Percentiles rank a stretch among this genome's conserved stretches.
These are phyloP conservation scores for Fusarium tanahbumbuense DNA, from an alignment of 2,329 filamentous ascomycete species.

Conservation along the genomic window DNA sequence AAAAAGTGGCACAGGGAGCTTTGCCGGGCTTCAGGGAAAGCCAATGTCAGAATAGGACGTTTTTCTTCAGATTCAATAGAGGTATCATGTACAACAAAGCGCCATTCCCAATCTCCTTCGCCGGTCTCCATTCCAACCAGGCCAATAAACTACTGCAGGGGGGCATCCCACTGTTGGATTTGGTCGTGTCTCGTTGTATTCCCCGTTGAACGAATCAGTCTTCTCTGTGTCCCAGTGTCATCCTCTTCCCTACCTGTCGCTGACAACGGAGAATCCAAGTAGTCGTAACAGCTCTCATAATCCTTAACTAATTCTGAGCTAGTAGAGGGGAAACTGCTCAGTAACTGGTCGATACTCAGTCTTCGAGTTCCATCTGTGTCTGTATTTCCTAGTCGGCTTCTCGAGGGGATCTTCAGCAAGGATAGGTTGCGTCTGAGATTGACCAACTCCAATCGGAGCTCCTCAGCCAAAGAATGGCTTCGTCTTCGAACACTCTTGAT, in stretches of 20 bases:
- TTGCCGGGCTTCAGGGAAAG: slow-evolving; percentile 40
- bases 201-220: slow-evolving; percentile 17
- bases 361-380: slow-evolving; percentile 9
- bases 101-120: slow-evolving; percentile 18
- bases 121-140: background rate
- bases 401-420: slow-evolving; percentile 16
- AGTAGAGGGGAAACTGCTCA: slow-evolving; percentile 23
- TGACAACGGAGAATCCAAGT: slow-evolving; percentile 37
- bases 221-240: slow-evolving; percentile 23
- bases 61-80: slow-evolving; percentile 48
- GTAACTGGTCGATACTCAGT: slow-evolving; percentile 37
- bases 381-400: slow-evolving; percentile 1
- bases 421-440: slow-evolving; percentile 39
- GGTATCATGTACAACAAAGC: slow-evolving; percentile 52
- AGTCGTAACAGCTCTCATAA: slow-evolving; percentile 36
- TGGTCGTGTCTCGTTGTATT: slow-evolving; percentile 26
- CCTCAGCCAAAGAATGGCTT: slow-evolving; percentile 44
- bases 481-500: slow-evolving; percentile 43
- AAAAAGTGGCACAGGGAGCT: slow-evolving; percentile 35
- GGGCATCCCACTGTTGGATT: slow-evolving; percentile 22
- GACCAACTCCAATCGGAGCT: slow-evolving; percentile 42
- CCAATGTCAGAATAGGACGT: slow-evolving; percentile 45
- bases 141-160: slow-evolving; percentile 6
- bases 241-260: slow-evolving; percentile 42
- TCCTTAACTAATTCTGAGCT: slow-evolving; percentile 31